Percentiles rank a stretch among this genome's conserved stretches.
phyloP scores from a whole-genome alignment of 768 basidiomycete genomes.

The Leccinum disarticulatum region DNA sequence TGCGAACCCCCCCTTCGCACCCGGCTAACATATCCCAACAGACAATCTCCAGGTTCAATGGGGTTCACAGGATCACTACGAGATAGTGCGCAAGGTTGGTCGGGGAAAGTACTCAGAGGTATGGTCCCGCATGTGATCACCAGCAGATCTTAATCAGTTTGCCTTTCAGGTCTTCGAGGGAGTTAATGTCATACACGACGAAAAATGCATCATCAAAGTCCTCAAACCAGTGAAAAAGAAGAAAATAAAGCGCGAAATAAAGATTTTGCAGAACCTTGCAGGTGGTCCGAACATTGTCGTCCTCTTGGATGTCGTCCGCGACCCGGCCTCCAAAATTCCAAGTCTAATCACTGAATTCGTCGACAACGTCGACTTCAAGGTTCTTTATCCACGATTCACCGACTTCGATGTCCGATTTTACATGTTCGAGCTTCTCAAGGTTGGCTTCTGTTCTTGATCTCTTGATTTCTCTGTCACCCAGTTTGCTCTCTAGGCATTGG shows the following conservation, averaged over 20 bases:
- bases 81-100: slow-evolving; percentile 95
- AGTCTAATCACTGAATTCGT: slow-evolving; percentile 97
- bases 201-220: slow-evolving; percentile 98
- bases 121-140: slow-evolving; percentile 18
- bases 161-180: slow-evolving; percentile 82
- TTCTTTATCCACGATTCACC: slow-evolving; percentile 91
- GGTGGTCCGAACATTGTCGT: slow-evolving; percentile 95
- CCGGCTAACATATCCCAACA: slow-evolving; percentile 34
- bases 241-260: slow-evolving; percentile 99
- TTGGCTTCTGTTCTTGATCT: slow-evolving; percentile 27
- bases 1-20: background rate
- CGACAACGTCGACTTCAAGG: slow-evolving; percentile 97
- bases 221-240: slow-evolving; percentile 99
- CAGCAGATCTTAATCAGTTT: slow-evolving; percentile 14
- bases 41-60: slow-evolving; percentile 97
- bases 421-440: slow-evolving; percentile 95
- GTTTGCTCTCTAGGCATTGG: slow-evolving; percentile 64
- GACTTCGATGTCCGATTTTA: slow-evolving; percentile 96
- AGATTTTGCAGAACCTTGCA: slow-evolving; percentile 94
- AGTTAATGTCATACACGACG: slow-evolving; percentile 84
- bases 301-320: slow-evolving; percentile 92
- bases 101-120: slow-evolving; percentile 96
- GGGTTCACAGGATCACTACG: slow-evolving; percentile 97
- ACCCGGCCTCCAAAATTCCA: slow-evolving; percentile 94
- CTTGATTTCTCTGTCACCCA: background rate